phyloP scores from a whole-genome alignment of 1,139 yeast genomes.

The Diutina neorugosa region DNA sequence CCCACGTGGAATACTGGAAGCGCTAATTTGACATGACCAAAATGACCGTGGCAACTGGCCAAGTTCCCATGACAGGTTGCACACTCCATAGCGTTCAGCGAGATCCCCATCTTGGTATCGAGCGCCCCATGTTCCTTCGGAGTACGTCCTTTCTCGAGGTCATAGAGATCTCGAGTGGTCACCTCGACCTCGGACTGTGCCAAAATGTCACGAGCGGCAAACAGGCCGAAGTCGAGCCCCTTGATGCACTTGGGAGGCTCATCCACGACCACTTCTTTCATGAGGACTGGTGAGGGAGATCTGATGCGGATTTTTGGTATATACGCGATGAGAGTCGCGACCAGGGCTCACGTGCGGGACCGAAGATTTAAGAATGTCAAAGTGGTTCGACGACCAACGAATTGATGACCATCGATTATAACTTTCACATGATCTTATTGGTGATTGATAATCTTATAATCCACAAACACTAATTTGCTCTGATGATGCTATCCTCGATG shows the following conservation, averaged over 20 bases:
- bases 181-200: constrained; percentile 94
- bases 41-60: constrained; percentile 96
- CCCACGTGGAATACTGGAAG: constrained; percentile 97
- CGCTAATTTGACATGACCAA: constrained; percentile 88
- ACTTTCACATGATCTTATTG: not conserved
- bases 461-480: too few relatives aligned
- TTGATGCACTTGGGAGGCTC: constrained; percentile 82
- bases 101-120: constrained; percentile 89
- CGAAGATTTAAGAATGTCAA: not conserved
- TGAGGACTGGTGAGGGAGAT: constrained; percentile 11
- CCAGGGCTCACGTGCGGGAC: not conserved
- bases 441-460: too few relatives aligned
- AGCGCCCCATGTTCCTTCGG: constrained; percentile 81
- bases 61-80: constrained; percentile 83
- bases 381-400: not conserved
- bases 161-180: constrained; percentile 82
- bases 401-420: not conserved
- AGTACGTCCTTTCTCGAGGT: constrained; percentile 74
- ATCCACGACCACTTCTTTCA: constrained; percentile 72
- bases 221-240: constrained; percentile 87
- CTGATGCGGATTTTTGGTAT: not conserved
- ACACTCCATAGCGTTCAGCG: constrained; percentile 76
- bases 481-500: too few relatives aligned
- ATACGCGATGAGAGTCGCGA: not conserved
- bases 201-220: constrained; percentile 80